A percentile compares a stretch with the other conserved stretches of the same genome.
Conservation (phyloP, 2,329 filamentous ascomycete genomes). For the Fusarium sp. region DNA sequence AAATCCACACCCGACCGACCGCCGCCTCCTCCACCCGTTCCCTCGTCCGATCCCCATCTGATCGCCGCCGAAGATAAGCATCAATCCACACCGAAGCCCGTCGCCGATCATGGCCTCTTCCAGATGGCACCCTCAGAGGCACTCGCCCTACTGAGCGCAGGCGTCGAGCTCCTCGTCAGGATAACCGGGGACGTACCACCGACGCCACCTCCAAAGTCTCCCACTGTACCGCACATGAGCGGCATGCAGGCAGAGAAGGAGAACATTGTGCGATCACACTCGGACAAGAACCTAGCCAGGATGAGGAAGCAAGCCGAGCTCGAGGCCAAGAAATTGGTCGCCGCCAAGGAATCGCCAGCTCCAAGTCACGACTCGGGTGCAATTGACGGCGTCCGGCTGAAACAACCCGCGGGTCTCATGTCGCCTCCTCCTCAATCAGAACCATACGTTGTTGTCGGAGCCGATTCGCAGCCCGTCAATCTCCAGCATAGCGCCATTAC, state of each 20-base stretch:
- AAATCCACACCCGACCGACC: constrained; percentile 41
- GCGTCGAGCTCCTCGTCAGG: constrained; percentile 77
- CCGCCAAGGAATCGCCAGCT: constrained; percentile 23
- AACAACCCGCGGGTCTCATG: constrained; percentile 50
- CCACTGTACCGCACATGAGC: constrained; percentile 74
- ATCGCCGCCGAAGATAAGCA: constrained; percentile 40
- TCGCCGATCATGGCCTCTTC: constrained; percentile 74
- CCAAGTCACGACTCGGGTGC: constrained; percentile 41
- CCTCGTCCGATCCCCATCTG: constrained; percentile 54
- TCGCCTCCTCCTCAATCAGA: constrained; percentile 48
- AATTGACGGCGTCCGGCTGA: constrained; percentile 69
- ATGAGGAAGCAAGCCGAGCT: constrained; percentile 57
- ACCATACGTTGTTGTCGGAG: constrained; percentile 73
- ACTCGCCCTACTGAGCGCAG: constrained; percentile 81
- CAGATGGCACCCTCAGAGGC: constrained; percentile 79
- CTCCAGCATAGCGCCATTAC: constrained; percentile 88
- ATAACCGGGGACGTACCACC: constrained; percentile 83
- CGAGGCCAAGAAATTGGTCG: constrained; percentile 41
- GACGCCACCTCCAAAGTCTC: constrained; percentile 76
- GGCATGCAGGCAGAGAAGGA: constrained; percentile 73
- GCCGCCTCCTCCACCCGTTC: constrained; percentile 58
- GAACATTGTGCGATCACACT: constrained; percentile 69
- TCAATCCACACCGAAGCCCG: constrained; percentile 37
- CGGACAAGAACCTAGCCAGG: constrained; percentile 64
- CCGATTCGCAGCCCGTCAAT: constrained; percentile 77